These are phyloP conservation scores for Plasmopara muralis DNA, from an alignment of 352 stramenopile species.

Conservation along the genomic window DNA sequence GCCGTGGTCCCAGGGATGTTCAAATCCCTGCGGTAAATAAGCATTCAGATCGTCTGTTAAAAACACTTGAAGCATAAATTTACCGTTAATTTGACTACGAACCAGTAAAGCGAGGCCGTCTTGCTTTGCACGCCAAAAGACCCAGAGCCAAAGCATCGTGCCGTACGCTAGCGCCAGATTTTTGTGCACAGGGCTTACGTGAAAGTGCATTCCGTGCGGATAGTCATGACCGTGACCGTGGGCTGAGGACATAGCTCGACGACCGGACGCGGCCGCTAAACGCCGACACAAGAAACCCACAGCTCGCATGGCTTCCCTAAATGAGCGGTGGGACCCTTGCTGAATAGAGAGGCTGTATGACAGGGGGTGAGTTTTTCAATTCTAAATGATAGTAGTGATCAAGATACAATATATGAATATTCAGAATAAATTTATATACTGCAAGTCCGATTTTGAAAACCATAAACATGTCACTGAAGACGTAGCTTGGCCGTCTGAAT, in stretches of 20 bases:
- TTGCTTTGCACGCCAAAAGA: slow-evolving; percentile 87
- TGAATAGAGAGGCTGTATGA: no score
- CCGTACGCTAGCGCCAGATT: slow-evolving; percentile 81
- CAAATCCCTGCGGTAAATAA: slow-evolving; percentile 46
- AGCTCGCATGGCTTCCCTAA: slow-evolving; percentile 22
- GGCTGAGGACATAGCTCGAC: slow-evolving; percentile 53
- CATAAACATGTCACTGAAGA: no score
- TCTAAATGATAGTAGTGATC: no score
- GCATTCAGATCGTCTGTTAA: no score
- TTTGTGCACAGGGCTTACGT: slow-evolving; percentile 85
- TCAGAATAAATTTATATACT: no score
- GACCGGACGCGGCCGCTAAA: slow-evolving; percentile 28
- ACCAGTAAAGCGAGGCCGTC: slow-evolving; percentile 77
- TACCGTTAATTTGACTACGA: slow-evolving; percentile 13
- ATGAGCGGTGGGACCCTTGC: no score
- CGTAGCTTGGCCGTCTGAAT: no score
- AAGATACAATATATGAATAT: no score
- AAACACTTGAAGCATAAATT: no score
- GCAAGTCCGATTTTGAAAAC: no score
- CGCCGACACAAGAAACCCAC: slow-evolving; percentile 48
- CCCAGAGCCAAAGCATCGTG: slow-evolving; percentile 87
- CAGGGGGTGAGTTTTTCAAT: no score
- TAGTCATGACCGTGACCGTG: slow-evolving; percentile 58
- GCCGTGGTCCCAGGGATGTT: slow-evolving; percentile 80
- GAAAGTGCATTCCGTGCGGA: slow-evolving; percentile 84